Evolutionary conservation across 2,329 filamentous ascomycete genomes (phyloP), one percentile per base, ranked within the genome.

Genomic region (Myriosclerotinia duriaeana): DNA sequence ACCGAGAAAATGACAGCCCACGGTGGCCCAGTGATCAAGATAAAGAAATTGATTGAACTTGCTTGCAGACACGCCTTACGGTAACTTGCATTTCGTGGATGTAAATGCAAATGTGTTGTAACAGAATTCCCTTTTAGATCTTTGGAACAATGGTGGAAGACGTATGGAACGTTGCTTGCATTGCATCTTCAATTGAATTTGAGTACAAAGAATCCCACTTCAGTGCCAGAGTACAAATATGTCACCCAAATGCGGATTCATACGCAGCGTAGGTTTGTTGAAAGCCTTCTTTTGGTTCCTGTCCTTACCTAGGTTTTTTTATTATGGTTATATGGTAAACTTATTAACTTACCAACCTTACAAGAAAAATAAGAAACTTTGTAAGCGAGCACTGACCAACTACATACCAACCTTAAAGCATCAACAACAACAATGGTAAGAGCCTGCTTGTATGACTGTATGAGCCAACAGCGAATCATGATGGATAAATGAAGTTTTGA

Each of bases 301-400:
- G 26, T 26, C 26, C 26, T 26, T 26, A n/a, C n/a, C n/a, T n/a
- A 26, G 26, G 26, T 26, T 22, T 26, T 22, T 62, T 38, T 64
- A 3, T n/a, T 15, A 17, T 44, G 42, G 20, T 7, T 15, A 6
- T 7, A 17, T 20, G 20, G 44, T 20, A 59, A 12, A 11, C 46
- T 22, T 20, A 22, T 22, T 50, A 8, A 1, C 1, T 40, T 8
- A 40, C 3, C 1, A 40, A 40, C 38, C 4, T 40, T 17, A n/a
- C 3, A 40, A 40, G 38, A 40, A 8, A 40, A 40, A 44, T 40
- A 15, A 59, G 12, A 22, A 26, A 20, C 20, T 59, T 54, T 53
- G n/a, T 61, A 61, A 67, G 65, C 65, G 66, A 65, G 61, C 50
- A 61, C 34, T 54, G 59, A n/a, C 34, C 54, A 22, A 20, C 38